These are phyloP conservation scores for Xylaria sp. DNA, from an alignment of 2,329 filamentous ascomycete genomes.

Conservation along the genomic window DNA sequence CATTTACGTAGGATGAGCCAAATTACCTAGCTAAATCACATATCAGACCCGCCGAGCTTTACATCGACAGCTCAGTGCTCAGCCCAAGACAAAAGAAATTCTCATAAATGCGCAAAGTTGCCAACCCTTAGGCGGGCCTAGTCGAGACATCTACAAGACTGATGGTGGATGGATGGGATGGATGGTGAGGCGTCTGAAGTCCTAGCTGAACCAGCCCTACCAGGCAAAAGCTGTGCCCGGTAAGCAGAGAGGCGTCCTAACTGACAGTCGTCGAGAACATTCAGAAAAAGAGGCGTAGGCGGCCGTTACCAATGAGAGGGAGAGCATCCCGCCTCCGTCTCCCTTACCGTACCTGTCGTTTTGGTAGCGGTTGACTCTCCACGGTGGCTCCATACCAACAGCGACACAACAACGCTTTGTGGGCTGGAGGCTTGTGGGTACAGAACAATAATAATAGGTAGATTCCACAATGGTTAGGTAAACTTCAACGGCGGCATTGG, in stretches of 20 bases:
- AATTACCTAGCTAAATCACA: neutral
- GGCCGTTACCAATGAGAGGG: slow-evolving; percentile 2
- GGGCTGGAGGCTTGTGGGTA: neutral
- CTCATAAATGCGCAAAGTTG: neutral
- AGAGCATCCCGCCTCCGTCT: neutral
- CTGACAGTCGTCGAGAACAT: slow-evolving; percentile 15
- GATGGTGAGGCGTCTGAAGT: slow-evolving; percentile 28
- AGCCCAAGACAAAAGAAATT: neutral
- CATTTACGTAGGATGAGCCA: neutral
- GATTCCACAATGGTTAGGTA: neutral
- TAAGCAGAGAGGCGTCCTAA: slow-evolving; percentile 21
- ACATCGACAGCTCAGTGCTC: neutral
- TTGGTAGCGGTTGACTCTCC: slow-evolving; percentile 12
- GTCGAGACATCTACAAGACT: slow-evolving; percentile 4
- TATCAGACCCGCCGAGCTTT: neutral
- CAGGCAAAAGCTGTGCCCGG: slow-evolving; percentile 17
- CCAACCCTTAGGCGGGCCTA: neutral
- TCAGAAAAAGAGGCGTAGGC: slow-evolving; percentile 13
- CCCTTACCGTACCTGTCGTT: neutral
- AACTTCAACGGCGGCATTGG: slow-evolving; percentile 9
- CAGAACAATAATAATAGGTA: too few species aligned
- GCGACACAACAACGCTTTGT: neutral
- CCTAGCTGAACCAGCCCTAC: slow-evolving; percentile 41
- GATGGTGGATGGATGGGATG: neutral
- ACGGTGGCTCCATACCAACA: neutral